These are phyloP conservation scores for Fusarium sp. DNA, from an alignment of 2,329 filamentous ascomycete species.

Conservation along the genomic window DNA sequence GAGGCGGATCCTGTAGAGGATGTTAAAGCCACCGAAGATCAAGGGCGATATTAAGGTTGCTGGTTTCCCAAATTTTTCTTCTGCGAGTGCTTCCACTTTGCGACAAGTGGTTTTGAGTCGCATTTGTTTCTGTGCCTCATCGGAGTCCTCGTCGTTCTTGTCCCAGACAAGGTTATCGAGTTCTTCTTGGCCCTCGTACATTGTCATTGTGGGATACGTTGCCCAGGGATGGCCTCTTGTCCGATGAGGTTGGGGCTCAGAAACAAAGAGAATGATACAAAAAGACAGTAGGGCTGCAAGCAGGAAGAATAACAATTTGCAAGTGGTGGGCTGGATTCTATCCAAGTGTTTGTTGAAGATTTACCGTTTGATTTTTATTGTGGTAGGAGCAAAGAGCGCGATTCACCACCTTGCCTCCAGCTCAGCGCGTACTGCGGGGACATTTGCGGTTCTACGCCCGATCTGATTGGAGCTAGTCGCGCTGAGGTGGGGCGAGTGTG, in stretches of 20 bases:
- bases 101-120: conserved; percentile 10
- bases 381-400: too few species aligned
- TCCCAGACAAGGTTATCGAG: conserved; percentile 27
- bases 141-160: conserved; percentile 11
- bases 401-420: too few species aligned
- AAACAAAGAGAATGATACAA: neutral
- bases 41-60: conserved; percentile 12
- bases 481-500: too few species aligned
- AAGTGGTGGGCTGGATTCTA: too few species aligned
- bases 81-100: neutral
- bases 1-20: conserved; percentile 22
- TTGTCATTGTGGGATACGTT: neutral
- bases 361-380: too few species aligned
- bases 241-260: neutral
- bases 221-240: neutral
- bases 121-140: neutral
- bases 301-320: too few species aligned
- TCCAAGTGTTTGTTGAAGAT: too few species aligned
- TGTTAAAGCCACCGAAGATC: conserved; percentile 32
- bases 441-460: too few species aligned
- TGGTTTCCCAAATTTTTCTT: neutral
- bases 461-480: too few species aligned
- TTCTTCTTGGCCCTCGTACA: conserved; percentile 22
- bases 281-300: too few species aligned
- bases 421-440: too few species aligned